phyloP scores from a whole-genome alignment of 331 rosid genomes.

The Saraca asoca region DNA sequence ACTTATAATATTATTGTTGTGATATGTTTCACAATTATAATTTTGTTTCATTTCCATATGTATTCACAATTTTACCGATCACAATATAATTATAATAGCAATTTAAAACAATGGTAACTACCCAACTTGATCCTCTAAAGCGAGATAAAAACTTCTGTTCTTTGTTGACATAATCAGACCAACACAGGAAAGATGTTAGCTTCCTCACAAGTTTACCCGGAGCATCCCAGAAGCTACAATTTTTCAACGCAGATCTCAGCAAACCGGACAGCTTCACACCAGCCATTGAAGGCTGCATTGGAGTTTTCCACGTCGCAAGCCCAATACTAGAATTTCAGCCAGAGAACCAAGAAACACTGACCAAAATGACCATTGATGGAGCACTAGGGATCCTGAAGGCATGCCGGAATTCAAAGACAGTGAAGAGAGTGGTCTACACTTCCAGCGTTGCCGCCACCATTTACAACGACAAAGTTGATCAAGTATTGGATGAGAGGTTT shows the following conservation, averaged over 20 bases:
- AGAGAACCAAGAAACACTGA: constrained; percentile 39
- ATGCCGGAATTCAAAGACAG: constrained; percentile 37
- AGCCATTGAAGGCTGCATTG: constrained; percentile 52
- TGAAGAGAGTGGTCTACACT: constrained; percentile 53
- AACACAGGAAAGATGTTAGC: constrained; percentile 39
- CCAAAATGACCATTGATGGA: constrained; percentile 41
- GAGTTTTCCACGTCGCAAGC: constrained; percentile 54
- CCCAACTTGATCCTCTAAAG: background rate
- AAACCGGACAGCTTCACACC: constrained; percentile 46
- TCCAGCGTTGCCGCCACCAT: constrained; percentile 37
- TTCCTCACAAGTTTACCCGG: constrained; percentile 51
- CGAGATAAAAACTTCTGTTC: background rate
- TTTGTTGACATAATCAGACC: constrained; percentile 13
- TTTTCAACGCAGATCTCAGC: constrained; percentile 41
- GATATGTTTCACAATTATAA: too few relatives aligned
- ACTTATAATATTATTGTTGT: too few relatives aligned
- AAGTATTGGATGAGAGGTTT: constrained; percentile 6
- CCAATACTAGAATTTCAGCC: constrained; percentile 32
- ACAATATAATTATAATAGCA: too few relatives aligned
- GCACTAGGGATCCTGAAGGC: constrained; percentile 43
- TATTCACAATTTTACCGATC: too few relatives aligned
- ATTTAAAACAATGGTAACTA: background rate
- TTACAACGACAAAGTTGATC: constrained; percentile 15
- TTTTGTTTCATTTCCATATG: too few relatives aligned
- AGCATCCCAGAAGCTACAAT: constrained; percentile 44